These are phyloP conservation scores for Allium cepa DNA, from an alignment of 106 monocot genomes.

Conservation along the genomic window DNA sequence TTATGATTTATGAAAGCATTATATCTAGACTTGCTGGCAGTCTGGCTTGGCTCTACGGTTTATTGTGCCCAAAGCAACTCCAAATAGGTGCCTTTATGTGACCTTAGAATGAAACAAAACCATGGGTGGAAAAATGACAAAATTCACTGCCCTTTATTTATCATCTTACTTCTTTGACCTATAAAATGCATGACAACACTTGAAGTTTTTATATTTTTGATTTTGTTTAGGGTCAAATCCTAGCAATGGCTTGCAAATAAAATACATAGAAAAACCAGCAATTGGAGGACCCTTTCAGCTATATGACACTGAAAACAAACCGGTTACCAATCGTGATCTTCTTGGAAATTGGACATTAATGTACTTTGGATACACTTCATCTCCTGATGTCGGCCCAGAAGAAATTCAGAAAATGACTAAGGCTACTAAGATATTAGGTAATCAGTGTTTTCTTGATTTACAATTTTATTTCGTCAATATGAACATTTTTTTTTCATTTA, in stretches of 20 bases:
- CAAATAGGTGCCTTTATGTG: too few species aligned
- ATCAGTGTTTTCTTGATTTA: conserved; percentile 13
- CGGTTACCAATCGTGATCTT: conserved; percentile 66
- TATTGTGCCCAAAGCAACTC: too few species aligned
- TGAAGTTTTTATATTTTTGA: not conserved
- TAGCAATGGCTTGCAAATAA: conserved; percentile 13
- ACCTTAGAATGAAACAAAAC: too few species aligned
- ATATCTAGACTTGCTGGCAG: too few species aligned
- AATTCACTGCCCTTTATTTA: too few species aligned
- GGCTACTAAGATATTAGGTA: conserved; percentile 69
- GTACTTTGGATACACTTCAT: conserved; percentile 98
- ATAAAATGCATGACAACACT: too few species aligned
- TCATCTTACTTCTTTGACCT: too few species aligned
- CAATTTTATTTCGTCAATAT: too few species aligned
- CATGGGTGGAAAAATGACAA: too few species aligned
- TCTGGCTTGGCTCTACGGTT: too few species aligned
- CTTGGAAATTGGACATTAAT: conserved; percentile 83
- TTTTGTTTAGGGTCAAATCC: conserved; percentile 34
- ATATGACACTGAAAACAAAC: conserved; percentile 54
- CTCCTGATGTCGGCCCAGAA: conserved; percentile 82
- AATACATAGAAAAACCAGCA: conserved; percentile 49
- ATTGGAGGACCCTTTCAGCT: conserved; percentile 89
- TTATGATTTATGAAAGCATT: too few species aligned
- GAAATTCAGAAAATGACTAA: conserved; percentile 82
- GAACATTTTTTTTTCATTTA: not conserved